Percentiles rank a stretch among this genome's conserved stretches.
phyloP scores from a whole-genome alignment of 352 stramenopile genomes.

The Phytophthora pisi region DNA sequence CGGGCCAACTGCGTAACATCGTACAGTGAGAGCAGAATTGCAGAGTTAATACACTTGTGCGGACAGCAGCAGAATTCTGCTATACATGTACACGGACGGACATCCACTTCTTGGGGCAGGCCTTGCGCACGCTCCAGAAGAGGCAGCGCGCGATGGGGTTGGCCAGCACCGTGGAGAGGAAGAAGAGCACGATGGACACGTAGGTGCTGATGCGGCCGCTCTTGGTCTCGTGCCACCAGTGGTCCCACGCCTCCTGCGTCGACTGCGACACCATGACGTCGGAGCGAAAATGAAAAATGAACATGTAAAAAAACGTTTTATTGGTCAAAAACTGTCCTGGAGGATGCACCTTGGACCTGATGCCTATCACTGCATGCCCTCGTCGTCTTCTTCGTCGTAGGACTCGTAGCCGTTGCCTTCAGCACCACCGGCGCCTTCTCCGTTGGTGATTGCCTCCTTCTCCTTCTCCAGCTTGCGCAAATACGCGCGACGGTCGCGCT shows the following conservation, averaged over 20 bases:
- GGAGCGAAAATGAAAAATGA: neutral
- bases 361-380: constrained; percentile 40
- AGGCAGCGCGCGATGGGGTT: constrained; percentile 69
- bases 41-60: neutral
- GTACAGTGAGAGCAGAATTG: neutral
- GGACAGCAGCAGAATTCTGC: neutral
- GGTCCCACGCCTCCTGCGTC: constrained; percentile 54
- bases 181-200: constrained; percentile 77
- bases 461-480: constrained; percentile 74
- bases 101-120: constrained; percentile 62
- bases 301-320: neutral
- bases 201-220: constrained; percentile 60
- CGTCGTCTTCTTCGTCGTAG: constrained; percentile 56
- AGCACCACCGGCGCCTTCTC: constrained; percentile 16
- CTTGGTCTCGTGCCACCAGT: constrained; percentile 66
- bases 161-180: constrained; percentile 75
- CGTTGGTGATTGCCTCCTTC: constrained; percentile 42
- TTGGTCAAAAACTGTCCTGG: constrained; percentile 24
- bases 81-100: constrained; percentile 24
- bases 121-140: constrained; percentile 69
- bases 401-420: constrained; percentile 52
- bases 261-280: constrained; percentile 47
- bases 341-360: neutral
- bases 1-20: constrained; percentile 53
- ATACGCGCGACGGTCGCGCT: constrained; percentile 77